A percentile compares a stretch with the other conserved stretches of the same genome.
Evolutionary conservation across 257 asterid species (phyloP).

Genomic region (Solanum pinnatisectum): DNA sequence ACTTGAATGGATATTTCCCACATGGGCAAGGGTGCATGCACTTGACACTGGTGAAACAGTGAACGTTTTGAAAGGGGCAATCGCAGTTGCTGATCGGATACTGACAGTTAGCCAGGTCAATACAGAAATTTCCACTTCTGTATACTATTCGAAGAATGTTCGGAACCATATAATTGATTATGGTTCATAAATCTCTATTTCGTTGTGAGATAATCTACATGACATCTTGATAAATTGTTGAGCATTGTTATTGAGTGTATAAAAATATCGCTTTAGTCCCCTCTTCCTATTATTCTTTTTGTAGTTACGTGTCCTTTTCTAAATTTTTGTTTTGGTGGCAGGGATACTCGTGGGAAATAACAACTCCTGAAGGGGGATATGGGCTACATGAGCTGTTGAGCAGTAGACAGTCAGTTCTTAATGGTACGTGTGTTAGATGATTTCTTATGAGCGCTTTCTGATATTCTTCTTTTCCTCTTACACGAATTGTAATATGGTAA

Average conservation of each 20-base stretch:
- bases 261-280: not conserved
- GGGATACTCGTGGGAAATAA: constrained; percentile 98
- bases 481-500: not conserved
- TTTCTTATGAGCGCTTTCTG: not conserved
- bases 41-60: constrained; percentile 98
- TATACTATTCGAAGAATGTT: not conserved
- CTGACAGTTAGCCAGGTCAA: constrained; percentile 91
- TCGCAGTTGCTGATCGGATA: constrained; percentile 87
- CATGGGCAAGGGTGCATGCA: constrained; percentile 96
- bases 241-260: not conserved
- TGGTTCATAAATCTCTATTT: not conserved
- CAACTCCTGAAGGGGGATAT: constrained; percentile 91
- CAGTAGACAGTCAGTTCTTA: constrained; percentile 60
- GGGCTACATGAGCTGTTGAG: constrained; percentile 67
- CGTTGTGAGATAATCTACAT: not conserved
- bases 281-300: not conserved
- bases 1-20: constrained; percentile 90
- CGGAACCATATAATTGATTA: not conserved
- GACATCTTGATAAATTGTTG: not conserved
- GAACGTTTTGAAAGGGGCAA: constrained; percentile 80
- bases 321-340: constrained; percentile 23
- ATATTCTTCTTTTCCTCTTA: not conserved
- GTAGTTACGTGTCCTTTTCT: not conserved
- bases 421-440: constrained; percentile 32
- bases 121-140: not conserved